phyloP scores from a whole-genome alignment of 305 asterid species.

The Fraxinus albicans region DNA sequence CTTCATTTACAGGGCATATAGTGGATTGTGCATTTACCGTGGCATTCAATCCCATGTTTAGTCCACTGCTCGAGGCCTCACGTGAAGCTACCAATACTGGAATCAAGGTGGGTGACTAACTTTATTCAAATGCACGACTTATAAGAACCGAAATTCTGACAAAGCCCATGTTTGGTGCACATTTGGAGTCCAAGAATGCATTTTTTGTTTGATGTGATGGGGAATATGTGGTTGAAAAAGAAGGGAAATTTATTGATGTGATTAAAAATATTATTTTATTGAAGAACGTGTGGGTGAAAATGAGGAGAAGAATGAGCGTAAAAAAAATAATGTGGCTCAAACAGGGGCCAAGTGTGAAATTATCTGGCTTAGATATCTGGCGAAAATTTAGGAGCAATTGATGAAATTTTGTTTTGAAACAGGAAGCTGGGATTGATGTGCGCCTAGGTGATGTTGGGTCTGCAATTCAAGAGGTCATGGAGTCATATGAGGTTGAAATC shows the following conservation, averaged over 20 bases:
- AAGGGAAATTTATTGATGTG: too few species aligned
- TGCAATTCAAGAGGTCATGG: constrained; percentile 99
- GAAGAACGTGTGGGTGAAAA: too few species aligned
- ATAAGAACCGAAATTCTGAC: neutral
- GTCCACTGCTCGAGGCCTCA: constrained; percentile 92
- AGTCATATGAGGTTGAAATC: constrained; percentile 97
- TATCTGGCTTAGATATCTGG: constrained; percentile 11
- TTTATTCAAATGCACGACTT: constrained; percentile 6
- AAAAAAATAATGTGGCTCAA: too few species aligned
- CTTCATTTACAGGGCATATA: constrained; percentile 63
- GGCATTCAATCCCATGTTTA: constrained; percentile 94
- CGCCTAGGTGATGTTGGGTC: constrained; percentile 97
- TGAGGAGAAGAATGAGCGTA: too few species aligned
- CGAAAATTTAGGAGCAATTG: constrained; percentile 16
- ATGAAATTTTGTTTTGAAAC: constrained; percentile 19
- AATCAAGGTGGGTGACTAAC: constrained; percentile 58
- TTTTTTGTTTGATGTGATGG: too few species aligned
- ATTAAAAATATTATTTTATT: too few species aligned
- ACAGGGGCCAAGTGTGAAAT: neutral
- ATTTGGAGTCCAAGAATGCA: too few species aligned
- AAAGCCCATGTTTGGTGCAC: too few species aligned
- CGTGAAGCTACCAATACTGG: constrained; percentile 97
- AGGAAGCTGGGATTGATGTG: constrained; percentile 98
- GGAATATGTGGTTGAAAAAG: too few species aligned
- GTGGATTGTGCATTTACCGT: constrained; percentile 95